These are phyloP conservation scores for Aegilops tauschii DNA, from an alignment of 176 grass and related monocot genomes.

Conservation along the genomic window DNA sequence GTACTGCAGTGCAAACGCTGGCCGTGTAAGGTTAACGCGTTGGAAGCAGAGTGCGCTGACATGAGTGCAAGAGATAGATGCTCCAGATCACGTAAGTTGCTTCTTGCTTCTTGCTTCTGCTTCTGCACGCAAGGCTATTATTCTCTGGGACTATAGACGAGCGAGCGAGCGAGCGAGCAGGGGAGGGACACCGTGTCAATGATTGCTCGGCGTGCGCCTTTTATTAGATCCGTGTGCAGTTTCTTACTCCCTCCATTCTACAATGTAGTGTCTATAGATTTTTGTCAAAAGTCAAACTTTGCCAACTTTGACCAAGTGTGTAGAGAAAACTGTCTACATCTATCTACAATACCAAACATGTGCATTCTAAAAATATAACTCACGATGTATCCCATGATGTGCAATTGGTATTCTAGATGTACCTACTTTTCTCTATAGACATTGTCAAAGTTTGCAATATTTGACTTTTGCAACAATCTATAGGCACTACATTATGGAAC, in stretches of 20 bases:
- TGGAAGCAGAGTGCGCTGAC: neutral
- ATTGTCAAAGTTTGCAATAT: too few species aligned
- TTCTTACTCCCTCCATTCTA: neutral
- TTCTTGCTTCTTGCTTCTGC: neutral
- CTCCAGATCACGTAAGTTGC: neutral
- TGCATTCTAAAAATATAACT: too few species aligned
- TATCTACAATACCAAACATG: too few species aligned
- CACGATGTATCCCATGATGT: too few species aligned
- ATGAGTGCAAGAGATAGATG: neutral
- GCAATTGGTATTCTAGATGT: too few species aligned
- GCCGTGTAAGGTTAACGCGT: neutral
- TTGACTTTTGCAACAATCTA: too few species aligned
- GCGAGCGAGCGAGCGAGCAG: neutral
- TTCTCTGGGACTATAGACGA: neutral
- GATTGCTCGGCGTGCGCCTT: neutral
- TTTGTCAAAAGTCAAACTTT: too few species aligned
- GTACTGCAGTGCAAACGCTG: neutral
- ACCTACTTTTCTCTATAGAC: too few species aligned
- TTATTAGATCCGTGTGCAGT: neutral
- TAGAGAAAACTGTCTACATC: too few species aligned
- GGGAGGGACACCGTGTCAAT: neutral
- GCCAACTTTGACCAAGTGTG: too few species aligned
- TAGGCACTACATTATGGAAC: too few species aligned
- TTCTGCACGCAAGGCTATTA: constrained; percentile 15
- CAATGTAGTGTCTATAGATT: too few species aligned